phyloP scores from a whole-genome alignment of 352 stramenopile species.

The Phytophthora fragariae region DNA sequence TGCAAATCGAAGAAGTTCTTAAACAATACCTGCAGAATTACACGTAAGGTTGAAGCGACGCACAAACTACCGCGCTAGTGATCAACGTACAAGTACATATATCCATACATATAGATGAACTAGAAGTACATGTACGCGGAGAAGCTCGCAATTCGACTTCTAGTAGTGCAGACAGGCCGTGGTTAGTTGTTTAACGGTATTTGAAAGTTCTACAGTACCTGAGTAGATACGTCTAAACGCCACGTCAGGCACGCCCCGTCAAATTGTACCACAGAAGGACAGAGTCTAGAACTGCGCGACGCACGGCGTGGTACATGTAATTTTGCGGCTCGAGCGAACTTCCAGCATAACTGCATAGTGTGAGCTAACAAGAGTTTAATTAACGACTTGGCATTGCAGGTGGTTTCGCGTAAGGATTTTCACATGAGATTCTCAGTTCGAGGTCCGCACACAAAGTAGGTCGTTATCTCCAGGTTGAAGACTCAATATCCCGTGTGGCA shows the following conservation, averaged over 20 bases:
- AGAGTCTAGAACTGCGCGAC: too few relatives aligned
- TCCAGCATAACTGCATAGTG: not conserved
- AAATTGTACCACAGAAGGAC: not conserved
- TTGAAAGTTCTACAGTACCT: not conserved
- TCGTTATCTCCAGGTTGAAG: constrained; percentile 12
- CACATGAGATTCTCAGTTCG: not conserved
- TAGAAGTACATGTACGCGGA: not conserved
- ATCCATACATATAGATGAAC: not conserved
- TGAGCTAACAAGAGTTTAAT: not conserved
- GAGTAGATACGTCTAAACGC: too few relatives aligned
- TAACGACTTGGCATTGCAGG: not conserved
- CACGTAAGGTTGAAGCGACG: not conserved
- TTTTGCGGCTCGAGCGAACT: not conserved
- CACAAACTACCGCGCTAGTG: too few relatives aligned
- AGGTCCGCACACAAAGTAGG: not conserved
- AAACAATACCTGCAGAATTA: not conserved
- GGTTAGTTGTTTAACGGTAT: not conserved
- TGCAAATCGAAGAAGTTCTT: constrained; percentile 1
- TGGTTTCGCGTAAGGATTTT: not conserved
- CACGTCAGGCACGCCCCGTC: not conserved
- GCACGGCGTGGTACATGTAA: not conserved
- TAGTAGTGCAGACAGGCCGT: not conserved
- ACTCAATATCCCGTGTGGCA: not conserved
- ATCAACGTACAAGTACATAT: not conserved
- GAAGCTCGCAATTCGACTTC: not conserved